Evolutionary conservation across 768 basidiomycete genomes (phyloP).

Genomic region (Leucosporidium scottii): DNA sequence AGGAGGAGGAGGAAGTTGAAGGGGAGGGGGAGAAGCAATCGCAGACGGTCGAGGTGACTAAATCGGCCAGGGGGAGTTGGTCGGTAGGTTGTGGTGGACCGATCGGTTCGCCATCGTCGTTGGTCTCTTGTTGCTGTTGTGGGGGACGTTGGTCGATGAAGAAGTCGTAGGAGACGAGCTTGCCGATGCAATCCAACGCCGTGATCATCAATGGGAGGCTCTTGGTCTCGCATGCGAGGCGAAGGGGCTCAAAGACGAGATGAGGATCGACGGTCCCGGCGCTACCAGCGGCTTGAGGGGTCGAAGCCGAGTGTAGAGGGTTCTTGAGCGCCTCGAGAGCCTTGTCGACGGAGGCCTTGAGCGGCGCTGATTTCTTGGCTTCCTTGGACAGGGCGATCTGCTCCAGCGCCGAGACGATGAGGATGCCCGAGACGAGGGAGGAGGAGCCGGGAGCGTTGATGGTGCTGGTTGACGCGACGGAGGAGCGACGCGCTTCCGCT

Average conservation of each 20-base stretch:
- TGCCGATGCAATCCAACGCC: slow-evolving; percentile 93
- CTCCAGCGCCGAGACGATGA: slow-evolving; percentile 37
- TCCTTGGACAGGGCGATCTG: slow-evolving; percentile 35
- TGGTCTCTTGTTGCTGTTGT: slow-evolving; percentile 49
- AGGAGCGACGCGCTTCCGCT: slow-evolving; percentile 18
- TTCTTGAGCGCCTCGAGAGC: slow-evolving; percentile 35
- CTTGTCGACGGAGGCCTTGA: slow-evolving; percentile 35
- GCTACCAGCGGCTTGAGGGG: background rate
- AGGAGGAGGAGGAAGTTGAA: slow-evolving; percentile 58
- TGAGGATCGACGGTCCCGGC: slow-evolving; percentile 48
- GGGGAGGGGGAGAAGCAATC: slow-evolving; percentile 37
- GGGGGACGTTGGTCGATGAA: slow-evolving; percentile 62
- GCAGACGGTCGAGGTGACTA: slow-evolving; percentile 82
- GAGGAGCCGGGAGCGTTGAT: slow-evolving; percentile 25
- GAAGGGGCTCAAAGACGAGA: slow-evolving; percentile 91
- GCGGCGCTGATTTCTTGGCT: slow-evolving; percentile 31
- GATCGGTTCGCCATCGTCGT: slow-evolving; percentile 20
- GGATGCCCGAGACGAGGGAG: slow-evolving; percentile 34
- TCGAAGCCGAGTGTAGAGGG: slow-evolving; percentile 9
- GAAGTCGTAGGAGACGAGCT: slow-evolving; percentile 95
- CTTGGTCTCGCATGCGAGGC: slow-evolving; percentile 89
- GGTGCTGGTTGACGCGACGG: slow-evolving; percentile 28
- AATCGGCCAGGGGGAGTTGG: slow-evolving; percentile 61
- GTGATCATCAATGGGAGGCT: slow-evolving; percentile 92
- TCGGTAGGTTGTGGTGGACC: background rate